A percentile compares a stretch with the other conserved stretches of the same genome.
These are phyloP conservation scores for Mycena crocata DNA, from an alignment of 768 basidiomycete species.

Conservation along the genomic window DNA sequence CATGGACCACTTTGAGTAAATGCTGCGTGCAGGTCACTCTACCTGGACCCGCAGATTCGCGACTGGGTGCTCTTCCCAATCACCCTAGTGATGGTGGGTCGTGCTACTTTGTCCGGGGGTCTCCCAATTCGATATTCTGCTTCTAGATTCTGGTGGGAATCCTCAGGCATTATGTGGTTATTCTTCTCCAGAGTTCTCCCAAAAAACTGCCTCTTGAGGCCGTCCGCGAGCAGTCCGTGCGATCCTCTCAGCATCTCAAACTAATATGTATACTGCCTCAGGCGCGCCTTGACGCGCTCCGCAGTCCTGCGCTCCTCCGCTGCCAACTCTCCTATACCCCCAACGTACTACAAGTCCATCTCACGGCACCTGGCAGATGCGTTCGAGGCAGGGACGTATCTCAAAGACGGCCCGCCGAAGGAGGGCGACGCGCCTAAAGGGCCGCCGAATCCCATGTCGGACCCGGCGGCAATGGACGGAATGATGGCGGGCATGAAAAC, in stretches of 20 bases:
- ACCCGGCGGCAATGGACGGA: slow-evolving; percentile 94
- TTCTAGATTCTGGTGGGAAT: slow-evolving; percentile 90
- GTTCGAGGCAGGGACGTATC: slow-evolving; percentile 80
- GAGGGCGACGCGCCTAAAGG: slow-evolving; percentile 63
- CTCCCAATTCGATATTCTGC: too few relatives aligned
- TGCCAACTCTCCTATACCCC: slow-evolving; percentile 83
- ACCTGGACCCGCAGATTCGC: slow-evolving; percentile 96
- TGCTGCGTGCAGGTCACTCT: slow-evolving; percentile 56
- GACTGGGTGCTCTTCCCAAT: slow-evolving; percentile 97
- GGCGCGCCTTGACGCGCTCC: slow-evolving; percentile 84
- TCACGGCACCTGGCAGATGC: slow-evolving; percentile 79
- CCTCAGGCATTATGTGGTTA: slow-evolving; percentile 90
- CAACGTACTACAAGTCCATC: slow-evolving; percentile 76
- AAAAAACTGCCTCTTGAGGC: slow-evolving; percentile 82
- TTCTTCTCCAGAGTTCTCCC: slow-evolving; percentile 85
- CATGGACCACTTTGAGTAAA: background rate
- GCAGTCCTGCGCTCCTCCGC: slow-evolving; percentile 88
- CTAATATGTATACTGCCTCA: slow-evolving; percentile 37
- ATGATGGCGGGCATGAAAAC: slow-evolving; percentile 99
- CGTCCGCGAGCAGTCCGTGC: slow-evolving; percentile 88
- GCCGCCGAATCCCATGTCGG: slow-evolving; percentile 86
- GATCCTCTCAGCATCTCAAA: slow-evolving; percentile 6
- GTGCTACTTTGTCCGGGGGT: background rate
- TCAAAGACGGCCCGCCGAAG: slow-evolving; percentile 86
- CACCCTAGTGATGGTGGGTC: slow-evolving; percentile 92